Evolutionary conservation across 805 yeast genomes (phyloP).

Genomic region (Lachancea fermentati): DNA sequence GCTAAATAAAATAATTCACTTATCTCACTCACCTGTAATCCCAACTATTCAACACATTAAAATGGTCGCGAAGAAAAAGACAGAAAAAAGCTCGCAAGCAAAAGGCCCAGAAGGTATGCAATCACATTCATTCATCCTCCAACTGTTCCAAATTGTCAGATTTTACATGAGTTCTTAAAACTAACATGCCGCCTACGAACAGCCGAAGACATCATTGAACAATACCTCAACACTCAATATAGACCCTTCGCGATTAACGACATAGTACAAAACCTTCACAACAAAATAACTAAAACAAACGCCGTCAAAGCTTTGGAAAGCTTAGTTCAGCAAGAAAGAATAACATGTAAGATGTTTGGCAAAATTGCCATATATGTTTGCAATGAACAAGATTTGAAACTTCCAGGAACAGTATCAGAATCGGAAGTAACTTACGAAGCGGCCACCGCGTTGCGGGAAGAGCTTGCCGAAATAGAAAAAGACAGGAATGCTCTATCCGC

Average conservation of each 20-base stretch:
- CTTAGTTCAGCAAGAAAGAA: constrained; percentile 31
- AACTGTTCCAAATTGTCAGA: too few species aligned
- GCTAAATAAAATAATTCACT: too few species aligned
- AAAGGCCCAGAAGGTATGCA: constrained; percentile 18
- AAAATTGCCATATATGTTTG: constrained; percentile 40
- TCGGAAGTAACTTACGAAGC: constrained; percentile 14
- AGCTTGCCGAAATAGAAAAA: constrained; percentile 20
- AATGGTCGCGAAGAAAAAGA: constrained; percentile 14
- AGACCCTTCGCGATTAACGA: constrained; percentile 46
- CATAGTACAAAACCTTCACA: constrained; percentile 41
- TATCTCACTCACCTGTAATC: background rate
- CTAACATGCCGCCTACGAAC: background rate
- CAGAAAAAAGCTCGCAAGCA: constrained; percentile 14
- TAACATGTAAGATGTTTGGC: constrained; percentile 39
- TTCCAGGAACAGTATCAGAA: constrained; percentile 8
- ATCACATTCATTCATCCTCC: constrained; percentile 1
- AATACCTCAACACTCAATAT: constrained; percentile 39
- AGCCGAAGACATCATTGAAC: constrained; percentile 33
- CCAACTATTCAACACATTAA: background rate
- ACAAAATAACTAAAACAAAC: constrained; percentile 32
- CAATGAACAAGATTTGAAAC: constrained; percentile 27
- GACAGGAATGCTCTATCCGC: constrained; percentile 11
- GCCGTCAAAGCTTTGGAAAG: constrained; percentile 35
- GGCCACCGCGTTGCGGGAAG: constrained; percentile 21
- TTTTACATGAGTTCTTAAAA: too few species aligned